Evolutionary conservation across 169 alveolate species (phyloP).

Genomic region (Eimeria nieschulzi): DNA sequence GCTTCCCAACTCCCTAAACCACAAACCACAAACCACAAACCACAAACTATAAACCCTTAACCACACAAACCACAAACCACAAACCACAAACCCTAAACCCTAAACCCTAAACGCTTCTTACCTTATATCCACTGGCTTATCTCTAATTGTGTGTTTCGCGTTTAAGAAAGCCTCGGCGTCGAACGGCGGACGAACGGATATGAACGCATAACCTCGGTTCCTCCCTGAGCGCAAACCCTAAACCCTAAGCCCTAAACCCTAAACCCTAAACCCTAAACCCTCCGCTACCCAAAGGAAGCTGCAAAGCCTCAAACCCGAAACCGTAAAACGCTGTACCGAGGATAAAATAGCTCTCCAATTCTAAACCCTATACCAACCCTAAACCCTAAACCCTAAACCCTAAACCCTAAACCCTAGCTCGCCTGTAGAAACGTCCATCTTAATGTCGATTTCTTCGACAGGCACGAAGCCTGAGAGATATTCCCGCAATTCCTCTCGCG

Average conservation of each 20-base stretch:
- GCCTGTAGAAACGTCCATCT: constrained; percentile 44
- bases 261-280: too few species aligned
- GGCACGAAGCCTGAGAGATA: constrained; percentile 63
- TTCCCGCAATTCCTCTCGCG: constrained; percentile 36
- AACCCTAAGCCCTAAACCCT: background rate
- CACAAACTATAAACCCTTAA: background rate
- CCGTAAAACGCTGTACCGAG: background rate
- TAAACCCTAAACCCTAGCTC: background rate
- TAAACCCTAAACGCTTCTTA: background rate
- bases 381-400: background rate
- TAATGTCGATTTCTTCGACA: constrained; percentile 51
- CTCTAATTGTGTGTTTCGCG: constrained; percentile 49
- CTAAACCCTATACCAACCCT: background rate
- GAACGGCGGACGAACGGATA: constrained; percentile 46
- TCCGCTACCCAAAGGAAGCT: too few species aligned
- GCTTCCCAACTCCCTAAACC: constrained; percentile 49
- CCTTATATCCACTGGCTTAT: constrained; percentile 45
- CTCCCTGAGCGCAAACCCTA: background rate
- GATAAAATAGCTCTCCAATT: background rate
- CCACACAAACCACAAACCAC: background rate
- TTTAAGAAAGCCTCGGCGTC: constrained; percentile 35
- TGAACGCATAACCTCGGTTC: constrained; percentile 55
- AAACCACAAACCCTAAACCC: background rate
- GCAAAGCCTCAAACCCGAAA: too few species aligned
- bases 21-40: constrained; percentile 14